Conservation (phyloP, 2,329 filamentous ascomycete genomes). For the Corynespora cassiicola region DNA sequence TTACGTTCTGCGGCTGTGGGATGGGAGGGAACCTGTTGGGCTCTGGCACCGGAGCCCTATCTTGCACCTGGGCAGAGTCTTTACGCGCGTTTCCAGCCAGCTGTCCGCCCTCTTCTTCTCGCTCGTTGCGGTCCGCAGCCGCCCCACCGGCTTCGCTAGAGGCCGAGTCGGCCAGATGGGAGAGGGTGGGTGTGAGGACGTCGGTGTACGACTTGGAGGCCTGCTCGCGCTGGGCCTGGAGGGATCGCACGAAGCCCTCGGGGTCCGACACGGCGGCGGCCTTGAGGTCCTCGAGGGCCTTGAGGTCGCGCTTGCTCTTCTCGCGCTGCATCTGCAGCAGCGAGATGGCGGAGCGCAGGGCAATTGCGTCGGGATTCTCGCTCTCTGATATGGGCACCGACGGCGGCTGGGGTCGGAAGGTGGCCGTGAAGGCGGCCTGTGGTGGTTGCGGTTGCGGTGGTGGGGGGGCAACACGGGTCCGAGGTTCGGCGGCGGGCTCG, state of each 20-base stretch:
- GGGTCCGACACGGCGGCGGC: conserved; percentile 74
- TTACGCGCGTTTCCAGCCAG: conserved; percentile 29
- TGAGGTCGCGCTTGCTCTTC: conserved; percentile 78
- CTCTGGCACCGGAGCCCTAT: conserved; percentile 12
- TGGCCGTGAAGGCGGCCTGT: conserved; percentile 23
- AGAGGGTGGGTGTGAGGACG: conserved; percentile 46
- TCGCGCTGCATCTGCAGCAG: conserved; percentile 86
- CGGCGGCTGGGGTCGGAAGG: conserved; percentile 51
- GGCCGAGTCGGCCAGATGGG: conserved; percentile 42
- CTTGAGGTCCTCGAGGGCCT: conserved; percentile 72
- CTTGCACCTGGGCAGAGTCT: conserved; percentile 30
- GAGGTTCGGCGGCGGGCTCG: conserved; percentile 30
- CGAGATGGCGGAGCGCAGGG: conserved; percentile 82
- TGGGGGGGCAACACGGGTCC: conserved; percentile 32
- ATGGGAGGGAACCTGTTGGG: conserved; percentile 65
- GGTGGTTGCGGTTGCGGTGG: too few relatives aligned
- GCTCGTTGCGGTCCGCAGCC: conserved; percentile 27
- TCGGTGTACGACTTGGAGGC: conserved; percentile 34
- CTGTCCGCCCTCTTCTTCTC: conserved; percentile 17
- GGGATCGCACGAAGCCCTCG: conserved; percentile 72
- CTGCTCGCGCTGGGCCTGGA: conserved; percentile 64
- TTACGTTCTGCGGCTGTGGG: conserved; percentile 79
- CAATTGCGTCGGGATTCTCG: conserved; percentile 84
- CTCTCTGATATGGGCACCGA: conserved; percentile 55
- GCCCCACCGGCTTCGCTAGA: conserved; percentile 27